Percentiles rank a stretch among this genome's conserved stretches.
Evolutionary conservation across 768 basidiomycete genomes (phyloP).

Genomic region (Suillus discolor): DNA sequence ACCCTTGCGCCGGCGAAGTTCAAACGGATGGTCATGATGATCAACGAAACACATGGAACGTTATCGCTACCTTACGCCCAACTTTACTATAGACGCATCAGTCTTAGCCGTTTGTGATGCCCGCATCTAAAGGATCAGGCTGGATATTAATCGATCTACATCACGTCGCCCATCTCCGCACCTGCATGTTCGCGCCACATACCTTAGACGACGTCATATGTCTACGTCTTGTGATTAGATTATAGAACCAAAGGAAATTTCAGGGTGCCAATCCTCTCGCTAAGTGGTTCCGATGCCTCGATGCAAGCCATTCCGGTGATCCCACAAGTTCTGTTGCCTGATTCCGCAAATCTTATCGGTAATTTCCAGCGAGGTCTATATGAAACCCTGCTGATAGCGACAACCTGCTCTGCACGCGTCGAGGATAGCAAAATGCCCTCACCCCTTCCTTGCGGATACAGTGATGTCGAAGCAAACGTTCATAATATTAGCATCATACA

Average conservation of each 20-base stretch:
- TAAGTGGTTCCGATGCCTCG: neutral
- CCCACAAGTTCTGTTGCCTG: constrained; percentile 1
- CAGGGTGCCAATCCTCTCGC: constrained; percentile 6
- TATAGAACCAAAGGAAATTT: neutral
- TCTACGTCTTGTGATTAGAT: constrained; percentile 11
- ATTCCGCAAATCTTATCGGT: constrained; percentile 5
- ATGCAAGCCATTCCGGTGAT: constrained; percentile 3
- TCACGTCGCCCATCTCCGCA: constrained; percentile 17
- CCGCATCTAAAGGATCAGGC: constrained; percentile 19
- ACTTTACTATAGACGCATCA: constrained; percentile 5
- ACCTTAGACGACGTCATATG: constrained; percentile 3
- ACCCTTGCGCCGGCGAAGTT: constrained; percentile 40
- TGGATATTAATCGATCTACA: constrained; percentile 14
- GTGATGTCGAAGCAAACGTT: neutral
- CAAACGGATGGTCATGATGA: constrained; percentile 43
- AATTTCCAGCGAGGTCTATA: neutral
- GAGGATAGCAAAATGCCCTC: constrained; percentile 8
- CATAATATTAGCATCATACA: constrained; percentile 2
- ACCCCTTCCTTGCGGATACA: constrained; percentile 3
- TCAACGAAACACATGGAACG: constrained; percentile 14
- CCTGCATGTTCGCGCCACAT: constrained; percentile 16
- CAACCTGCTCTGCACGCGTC: neutral
- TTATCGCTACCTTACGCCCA: constrained; percentile 12
- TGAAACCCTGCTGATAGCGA: constrained; percentile 1
- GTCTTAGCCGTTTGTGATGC: constrained; percentile 2